Percentiles rank a stretch among this genome's conserved stretches.
phyloP scores from a whole-genome alignment of 2,329 filamentous ascomycete species.

The Didymella pomorum region DNA sequence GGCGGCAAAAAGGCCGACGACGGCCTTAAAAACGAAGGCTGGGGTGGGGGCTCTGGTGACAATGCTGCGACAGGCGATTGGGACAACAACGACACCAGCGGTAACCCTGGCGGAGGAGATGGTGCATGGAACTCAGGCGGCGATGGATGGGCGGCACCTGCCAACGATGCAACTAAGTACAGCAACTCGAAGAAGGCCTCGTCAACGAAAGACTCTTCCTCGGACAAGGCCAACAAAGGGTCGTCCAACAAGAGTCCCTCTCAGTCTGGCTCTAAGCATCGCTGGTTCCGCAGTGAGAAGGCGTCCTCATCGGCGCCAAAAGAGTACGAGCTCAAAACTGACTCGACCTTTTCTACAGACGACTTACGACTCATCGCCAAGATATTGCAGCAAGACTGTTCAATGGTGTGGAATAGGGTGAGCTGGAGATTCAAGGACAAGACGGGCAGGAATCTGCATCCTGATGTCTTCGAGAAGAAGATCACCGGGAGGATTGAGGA shows the following conservation, averaged over 20 bases:
- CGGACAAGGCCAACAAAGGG: neutral
- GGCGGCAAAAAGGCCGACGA: no score
- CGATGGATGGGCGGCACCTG: neutral
- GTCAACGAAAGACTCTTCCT: neutral
- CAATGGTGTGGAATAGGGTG: constrained; percentile 57
- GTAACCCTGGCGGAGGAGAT: neutral
- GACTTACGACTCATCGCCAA: constrained; percentile 54
- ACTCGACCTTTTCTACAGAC: constrained; percentile 37
- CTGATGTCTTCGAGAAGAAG: constrained; percentile 55
- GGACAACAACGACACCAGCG: no score
- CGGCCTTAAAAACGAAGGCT: no score
- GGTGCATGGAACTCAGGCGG: no score
- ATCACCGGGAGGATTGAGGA: constrained; percentile 39
- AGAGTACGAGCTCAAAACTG: constrained; percentile 36
- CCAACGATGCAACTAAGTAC: neutral
- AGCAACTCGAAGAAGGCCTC: neutral
- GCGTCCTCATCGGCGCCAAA: constrained; percentile 1
- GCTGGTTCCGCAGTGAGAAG: neutral
- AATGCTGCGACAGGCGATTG: no score
- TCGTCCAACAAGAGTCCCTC: constrained; percentile 15
- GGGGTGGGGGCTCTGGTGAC: no score
- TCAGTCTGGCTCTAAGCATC: neutral
- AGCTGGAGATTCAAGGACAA: constrained; percentile 59
- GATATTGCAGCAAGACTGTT: constrained; percentile 55
- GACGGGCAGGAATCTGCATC: constrained; percentile 57